A percentile compares a stretch with the other conserved stretches of the same genome.
phyloP scores from a whole-genome alignment of 768 basidiomycete genomes.

The Naganishia onofrii region DNA sequence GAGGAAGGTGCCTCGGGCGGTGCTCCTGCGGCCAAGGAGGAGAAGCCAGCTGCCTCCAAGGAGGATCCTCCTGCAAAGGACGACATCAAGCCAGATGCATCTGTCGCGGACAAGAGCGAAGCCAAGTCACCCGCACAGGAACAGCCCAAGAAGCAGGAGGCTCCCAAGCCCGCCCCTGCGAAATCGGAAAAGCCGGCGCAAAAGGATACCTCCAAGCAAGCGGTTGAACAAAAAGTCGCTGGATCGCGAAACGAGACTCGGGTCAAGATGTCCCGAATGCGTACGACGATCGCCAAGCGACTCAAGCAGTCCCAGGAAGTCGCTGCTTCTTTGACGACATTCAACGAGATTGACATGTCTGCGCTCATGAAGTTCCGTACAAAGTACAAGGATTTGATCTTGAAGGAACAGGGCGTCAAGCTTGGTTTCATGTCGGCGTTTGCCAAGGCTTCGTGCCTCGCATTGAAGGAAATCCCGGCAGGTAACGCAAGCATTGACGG shows the following conservation, averaged over 20 bases:
- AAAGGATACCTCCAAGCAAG: slow-evolving; percentile 40
- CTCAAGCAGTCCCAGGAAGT: slow-evolving; percentile 97
- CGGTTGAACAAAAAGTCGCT: slow-evolving; percentile 51
- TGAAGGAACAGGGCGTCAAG: slow-evolving; percentile 91
- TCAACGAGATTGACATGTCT: slow-evolving; percentile 99
- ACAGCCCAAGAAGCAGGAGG: slow-evolving; percentile 51
- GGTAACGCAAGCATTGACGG: slow-evolving; percentile 90
- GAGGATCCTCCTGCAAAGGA: slow-evolving; percentile 37
- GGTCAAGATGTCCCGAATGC: slow-evolving; percentile 99
- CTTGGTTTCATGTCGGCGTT: slow-evolving; percentile 99
- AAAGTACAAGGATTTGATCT: slow-evolving; percentile 84
- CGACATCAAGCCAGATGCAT: slow-evolving; percentile 35
- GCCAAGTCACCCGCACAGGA: slow-evolving; percentile 49
- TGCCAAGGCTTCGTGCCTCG: slow-evolving; percentile 76
- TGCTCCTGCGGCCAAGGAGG: slow-evolving; percentile 42
- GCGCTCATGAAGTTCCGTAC: slow-evolving; percentile 87
- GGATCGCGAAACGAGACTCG: slow-evolving; percentile 80
- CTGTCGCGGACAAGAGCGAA: slow-evolving; percentile 31
- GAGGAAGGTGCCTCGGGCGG: slow-evolving; percentile 56
- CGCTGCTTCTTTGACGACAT: slow-evolving; percentile 93
- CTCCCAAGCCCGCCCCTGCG: slow-evolving; percentile 49
- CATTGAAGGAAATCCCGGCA: slow-evolving; percentile 83
- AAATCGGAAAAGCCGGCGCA: slow-evolving; percentile 44
- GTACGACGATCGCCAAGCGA: slow-evolving; percentile 90
- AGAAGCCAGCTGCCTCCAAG: slow-evolving; percentile 43